Base-by-base conservation (phyloP, 2,329 filamentous ascomycete species). In the Aspergillus pseudoviridinutans region DNA sequence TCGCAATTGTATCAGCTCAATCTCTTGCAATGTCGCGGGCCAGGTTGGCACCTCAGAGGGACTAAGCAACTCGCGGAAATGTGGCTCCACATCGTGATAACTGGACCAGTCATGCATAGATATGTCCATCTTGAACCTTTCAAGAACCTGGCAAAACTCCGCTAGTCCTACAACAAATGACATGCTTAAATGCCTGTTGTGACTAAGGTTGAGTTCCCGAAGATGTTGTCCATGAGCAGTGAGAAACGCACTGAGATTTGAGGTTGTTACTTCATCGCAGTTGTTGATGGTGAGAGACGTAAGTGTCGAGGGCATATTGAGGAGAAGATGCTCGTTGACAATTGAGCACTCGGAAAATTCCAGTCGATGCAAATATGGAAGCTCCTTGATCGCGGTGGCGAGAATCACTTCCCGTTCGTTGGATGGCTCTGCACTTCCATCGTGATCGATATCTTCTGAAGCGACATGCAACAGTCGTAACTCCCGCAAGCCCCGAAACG, bases 161-260 rank as follows among this genome's bases (percentile, higher is more conserved):
- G 83, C 85, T 49, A 97, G 75, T 27, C 81, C 73, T 0, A 85
- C 82, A 6, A 94, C 79, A 66, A 96, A 97, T 0, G 82, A 84
- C 44, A 97, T 76, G 65, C 87, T 88, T 42, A 97, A 79, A 2
- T 87, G 86, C 60, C 90, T 87, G 66, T 96, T 96, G 73, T 96
- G 89, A 54, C 88, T 84, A 4, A 97, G 78, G 1, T 81, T 82
- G 7, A 97, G 79, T 41, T 83, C 82, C 53, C 82, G 82, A 24
- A 97, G 77, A n/a, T 84, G 76, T 24, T 78, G 74, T 0, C 92
- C 92, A 65, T 90, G 86, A 0, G 82, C 82, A 5, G 79, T 69
- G 44, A 97, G 79, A 66, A 89, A 96, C 0, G 74, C 70, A 27
- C 80, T 76, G 24, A 97, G 75, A 58, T 86, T 82, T 3, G 86